Conservation (phyloP, 768 basidiomycete genomes). For the Hygrocybe coccinea region DNA sequence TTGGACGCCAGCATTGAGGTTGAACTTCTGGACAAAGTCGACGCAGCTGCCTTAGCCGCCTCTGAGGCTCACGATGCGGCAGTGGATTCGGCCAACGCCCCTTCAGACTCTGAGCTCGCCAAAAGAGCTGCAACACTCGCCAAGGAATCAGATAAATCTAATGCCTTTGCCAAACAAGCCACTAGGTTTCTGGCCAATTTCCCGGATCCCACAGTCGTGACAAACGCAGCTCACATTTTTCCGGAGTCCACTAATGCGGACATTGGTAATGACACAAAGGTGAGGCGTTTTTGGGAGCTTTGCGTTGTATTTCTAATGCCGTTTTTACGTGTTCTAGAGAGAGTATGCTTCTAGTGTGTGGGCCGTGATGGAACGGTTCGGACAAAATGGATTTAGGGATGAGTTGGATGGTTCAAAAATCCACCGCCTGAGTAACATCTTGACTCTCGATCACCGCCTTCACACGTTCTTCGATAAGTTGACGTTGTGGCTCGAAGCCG, state of each 20-base stretch:
- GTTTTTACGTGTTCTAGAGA: conserved; percentile 13
- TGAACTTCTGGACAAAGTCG: conserved; percentile 1
- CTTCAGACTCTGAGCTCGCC: neutral
- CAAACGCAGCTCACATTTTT: conserved; percentile 28
- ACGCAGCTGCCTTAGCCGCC: conserved; percentile 4
- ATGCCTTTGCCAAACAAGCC: conserved; percentile 10
- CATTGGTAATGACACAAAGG: conserved; percentile 19
- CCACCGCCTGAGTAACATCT: conserved; percentile 29
- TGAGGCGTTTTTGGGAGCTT: conserved; percentile 8
- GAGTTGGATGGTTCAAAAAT: conserved; percentile 27
- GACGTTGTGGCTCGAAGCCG: conserved; percentile 27
- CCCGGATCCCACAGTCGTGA: conserved; percentile 1
- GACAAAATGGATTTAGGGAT: conserved; percentile 17
- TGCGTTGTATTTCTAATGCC: conserved; percentile 5
- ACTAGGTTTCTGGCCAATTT: conserved; percentile 3
- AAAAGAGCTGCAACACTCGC: conserved; percentile 2
- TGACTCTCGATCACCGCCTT: conserved; percentile 23
- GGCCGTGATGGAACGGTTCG: conserved; percentile 26
- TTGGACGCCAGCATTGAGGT: conserved; percentile 17
- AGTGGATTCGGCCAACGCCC: neutral
- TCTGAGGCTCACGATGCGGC: neutral
- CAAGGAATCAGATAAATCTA: conserved; percentile 1
- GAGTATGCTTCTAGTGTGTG: conserved; percentile 22
- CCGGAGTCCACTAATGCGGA: conserved; percentile 18
- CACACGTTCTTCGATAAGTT: conserved; percentile 25